Conservation (phyloP, 129 eudicot genomes). For the Pulicaria dysenterica region DNA sequence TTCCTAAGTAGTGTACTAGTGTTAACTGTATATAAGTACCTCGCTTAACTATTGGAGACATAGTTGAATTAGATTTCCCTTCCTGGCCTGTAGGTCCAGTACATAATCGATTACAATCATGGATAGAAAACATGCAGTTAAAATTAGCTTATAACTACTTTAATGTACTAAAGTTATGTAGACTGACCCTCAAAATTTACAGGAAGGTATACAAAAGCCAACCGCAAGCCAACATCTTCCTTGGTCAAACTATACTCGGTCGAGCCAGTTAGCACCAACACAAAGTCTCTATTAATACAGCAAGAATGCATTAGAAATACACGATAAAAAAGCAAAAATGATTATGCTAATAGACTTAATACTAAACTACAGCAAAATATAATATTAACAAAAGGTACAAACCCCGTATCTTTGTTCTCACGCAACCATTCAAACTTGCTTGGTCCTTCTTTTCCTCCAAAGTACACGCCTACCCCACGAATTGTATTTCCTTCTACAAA, state of each 20-base stretch:
- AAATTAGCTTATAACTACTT: constrained; percentile 22
- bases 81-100: constrained; percentile 71
- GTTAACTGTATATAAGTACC: constrained; percentile 44
- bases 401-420: constrained; percentile 87
- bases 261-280: constrained; percentile 68
- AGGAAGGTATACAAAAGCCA: constrained; percentile 84
- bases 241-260: constrained; percentile 70
- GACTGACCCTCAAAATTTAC: constrained; percentile 82
- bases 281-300: constrained; percentile 60
- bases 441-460: constrained; percentile 99
- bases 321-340: neutral
- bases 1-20: constrained; percentile 4
- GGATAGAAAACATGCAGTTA: neutral
- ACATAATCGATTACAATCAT: neutral
- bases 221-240: constrained; percentile 75
- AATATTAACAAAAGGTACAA: constrained; percentile 27
- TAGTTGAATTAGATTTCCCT: constrained; percentile 66
- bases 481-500: constrained; percentile 68
- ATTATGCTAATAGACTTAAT: neutral
- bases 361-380: neutral
- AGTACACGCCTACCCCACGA: constrained; percentile 77
- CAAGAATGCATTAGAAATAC: constrained; percentile 14
- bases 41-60: constrained; percentile 72
- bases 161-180: constrained; percentile 21
- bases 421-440: constrained; percentile 97